phyloP scores from a whole-genome alignment of 78 protist species.

The Monosiga brevicollis region DNA sequence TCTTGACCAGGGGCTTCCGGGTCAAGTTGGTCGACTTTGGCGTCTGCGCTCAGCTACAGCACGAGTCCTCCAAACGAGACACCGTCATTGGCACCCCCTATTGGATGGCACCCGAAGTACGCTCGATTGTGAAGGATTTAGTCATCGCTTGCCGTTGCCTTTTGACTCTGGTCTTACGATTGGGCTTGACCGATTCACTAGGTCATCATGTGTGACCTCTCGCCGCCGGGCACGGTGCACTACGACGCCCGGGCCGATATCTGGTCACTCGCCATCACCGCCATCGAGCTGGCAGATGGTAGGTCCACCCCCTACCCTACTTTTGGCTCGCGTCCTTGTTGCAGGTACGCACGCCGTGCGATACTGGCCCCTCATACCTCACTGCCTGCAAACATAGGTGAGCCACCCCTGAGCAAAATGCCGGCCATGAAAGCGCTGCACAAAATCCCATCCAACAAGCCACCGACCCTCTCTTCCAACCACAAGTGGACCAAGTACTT shows the following conservation, averaged over 20 bases:
- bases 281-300: conserved; percentile 48
- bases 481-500: conserved; percentile 52
- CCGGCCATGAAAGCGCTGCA: conserved; percentile 15
- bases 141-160: neutral
- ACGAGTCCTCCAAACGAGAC: neutral
- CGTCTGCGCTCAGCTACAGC: conserved; percentile 12
- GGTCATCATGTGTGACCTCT: neutral
- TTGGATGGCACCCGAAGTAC: conserved; percentile 52
- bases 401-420: neutral
- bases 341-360: neutral
- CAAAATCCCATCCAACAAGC: conserved; percentile 47
- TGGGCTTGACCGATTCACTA: too few relatives aligned
- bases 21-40: conserved; percentile 34
- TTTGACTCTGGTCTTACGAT: neutral
- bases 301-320: conserved; percentile 51
- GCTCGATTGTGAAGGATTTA: neutral
- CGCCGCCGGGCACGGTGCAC: neutral
- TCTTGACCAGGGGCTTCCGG: conserved; percentile 32
- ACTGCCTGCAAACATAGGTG: neutral
- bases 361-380: neutral
- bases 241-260: conserved; percentile 42
- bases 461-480: conserved; percentile 51
- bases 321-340: neutral
- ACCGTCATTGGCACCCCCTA: conserved; percentile 46
- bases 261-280: conserved; percentile 72